Percentiles rank a stretch among this genome's conserved stretches.
Evolutionary conservation across 805 yeast genomes (phyloP).

Genomic region (Tetrapisispora taiwanensis): DNA sequence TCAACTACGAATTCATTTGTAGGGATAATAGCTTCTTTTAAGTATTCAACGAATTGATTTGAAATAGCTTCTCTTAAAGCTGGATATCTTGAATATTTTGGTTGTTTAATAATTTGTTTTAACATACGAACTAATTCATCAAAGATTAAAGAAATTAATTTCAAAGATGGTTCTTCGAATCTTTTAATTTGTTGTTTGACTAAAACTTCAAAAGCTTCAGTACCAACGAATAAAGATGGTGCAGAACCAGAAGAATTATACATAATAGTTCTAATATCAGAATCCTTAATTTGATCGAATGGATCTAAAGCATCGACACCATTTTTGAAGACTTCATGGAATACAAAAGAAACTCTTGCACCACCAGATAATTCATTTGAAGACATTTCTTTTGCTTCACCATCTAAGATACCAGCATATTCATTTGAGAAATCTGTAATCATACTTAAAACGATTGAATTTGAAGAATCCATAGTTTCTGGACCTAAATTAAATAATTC

Average conservation of each 20-base stretch:
- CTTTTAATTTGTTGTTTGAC: constrained; percentile 89
- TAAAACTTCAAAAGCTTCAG: constrained; percentile 91
- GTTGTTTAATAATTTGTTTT: constrained; percentile 70
- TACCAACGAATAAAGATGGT: constrained; percentile 92
- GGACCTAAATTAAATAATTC: constrained; percentile 79
- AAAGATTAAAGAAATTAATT: constrained; percentile 82
- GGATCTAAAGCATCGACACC: constrained; percentile 91
- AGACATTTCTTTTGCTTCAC: constrained; percentile 83
- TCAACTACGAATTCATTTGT: constrained; percentile 80
- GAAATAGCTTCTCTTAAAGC: constrained; percentile 79
- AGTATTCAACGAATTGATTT: constrained; percentile 64
- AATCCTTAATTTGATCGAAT: constrained; percentile 89
- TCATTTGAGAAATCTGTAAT: constrained; percentile 90
- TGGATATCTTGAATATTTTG: constrained; percentile 84
- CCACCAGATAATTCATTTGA: constrained; percentile 93
- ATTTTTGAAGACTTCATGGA: constrained; percentile 90
- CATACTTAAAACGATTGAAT: constrained; percentile 78
- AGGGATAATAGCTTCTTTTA: constrained; percentile 72
- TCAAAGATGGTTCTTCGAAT: constrained; percentile 85
- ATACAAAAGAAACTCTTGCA: constrained; percentile 93
- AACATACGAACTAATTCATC: constrained; percentile 91
- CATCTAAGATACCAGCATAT: constrained; percentile 81
- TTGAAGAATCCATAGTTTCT: constrained; percentile 79
- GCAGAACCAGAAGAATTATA: constrained; percentile 95
- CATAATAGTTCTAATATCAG: constrained; percentile 92